Conservation (phyloP, 2,329 filamentous ascomycete genomes). For the Cryphonectria nitschkei region DNA sequence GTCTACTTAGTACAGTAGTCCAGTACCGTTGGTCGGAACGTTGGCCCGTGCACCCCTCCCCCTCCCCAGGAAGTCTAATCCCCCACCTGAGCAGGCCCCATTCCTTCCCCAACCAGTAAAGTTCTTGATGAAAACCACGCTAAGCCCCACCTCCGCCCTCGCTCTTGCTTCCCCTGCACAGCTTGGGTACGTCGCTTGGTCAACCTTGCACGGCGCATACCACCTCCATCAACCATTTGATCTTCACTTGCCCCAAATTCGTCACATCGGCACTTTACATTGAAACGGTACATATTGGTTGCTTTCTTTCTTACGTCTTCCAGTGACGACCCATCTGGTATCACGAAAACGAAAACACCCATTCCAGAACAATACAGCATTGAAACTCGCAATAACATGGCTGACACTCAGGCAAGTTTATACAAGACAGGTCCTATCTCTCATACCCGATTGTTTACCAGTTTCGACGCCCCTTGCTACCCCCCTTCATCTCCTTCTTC, state of each 20-base stretch:
- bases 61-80: neutral
- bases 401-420: constrained; percentile 27
- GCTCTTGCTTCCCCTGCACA: neutral
- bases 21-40: neutral
- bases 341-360: neutral
- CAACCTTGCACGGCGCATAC: constrained; percentile 19
- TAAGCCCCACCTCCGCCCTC: neutral
- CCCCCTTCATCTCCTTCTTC: neutral
- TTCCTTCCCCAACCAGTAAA: neutral
- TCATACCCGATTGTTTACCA: constrained; percentile 15
- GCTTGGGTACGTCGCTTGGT: constrained; percentile 27
- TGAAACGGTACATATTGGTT: neutral
- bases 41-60: neutral
- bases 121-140: neutral
- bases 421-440: neutral
- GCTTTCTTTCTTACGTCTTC: neutral
- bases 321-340: neutral
- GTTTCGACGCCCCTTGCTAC: neutral
- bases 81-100: neutral
- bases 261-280: constrained; percentile 9
- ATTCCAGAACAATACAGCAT: neutral
- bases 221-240: constrained; percentile 8
- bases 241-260: neutral
- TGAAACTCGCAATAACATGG: constrained; percentile 14
- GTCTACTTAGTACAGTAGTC: neutral